Conservation (phyloP, 1,284 basidiomycete species). For the Albatrellus sp. region DNA sequence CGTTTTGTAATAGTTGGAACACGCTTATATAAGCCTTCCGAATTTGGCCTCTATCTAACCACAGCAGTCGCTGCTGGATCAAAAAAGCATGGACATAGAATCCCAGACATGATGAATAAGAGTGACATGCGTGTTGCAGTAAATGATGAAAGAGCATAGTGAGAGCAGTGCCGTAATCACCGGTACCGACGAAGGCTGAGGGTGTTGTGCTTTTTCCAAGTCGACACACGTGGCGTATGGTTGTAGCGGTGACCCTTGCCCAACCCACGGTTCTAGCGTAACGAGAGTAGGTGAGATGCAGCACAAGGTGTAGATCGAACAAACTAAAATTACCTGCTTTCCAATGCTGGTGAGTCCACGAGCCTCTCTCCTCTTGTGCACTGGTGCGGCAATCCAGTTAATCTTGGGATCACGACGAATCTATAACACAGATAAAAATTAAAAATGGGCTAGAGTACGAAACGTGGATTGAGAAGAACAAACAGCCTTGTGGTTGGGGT, state of each 20-base stretch:
- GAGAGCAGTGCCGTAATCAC: slow-evolving; percentile 31
- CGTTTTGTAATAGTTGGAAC: too few relatives aligned
- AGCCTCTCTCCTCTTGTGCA: slow-evolving; percentile 97
- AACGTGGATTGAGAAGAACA: slow-evolving; percentile 20
- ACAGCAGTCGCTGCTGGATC: too few relatives aligned
- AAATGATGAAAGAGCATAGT: slow-evolving; percentile 12
- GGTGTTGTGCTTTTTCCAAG: slow-evolving; percentile 97
- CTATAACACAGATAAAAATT: slow-evolving; percentile 22
- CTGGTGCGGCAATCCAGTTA: slow-evolving; percentile 98
- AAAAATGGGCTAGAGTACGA: neutral
- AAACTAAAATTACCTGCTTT: slow-evolving; percentile 57
- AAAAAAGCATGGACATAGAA: neutral
- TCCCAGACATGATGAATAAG: neutral
- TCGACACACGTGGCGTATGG: slow-evolving; percentile 82
- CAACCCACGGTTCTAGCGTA: slow-evolving; percentile 70
- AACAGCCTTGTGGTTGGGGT: slow-evolving; percentile 87
- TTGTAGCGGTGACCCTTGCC: slow-evolving; percentile 96
- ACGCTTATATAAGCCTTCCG: neutral
- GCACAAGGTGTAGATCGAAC: neutral
- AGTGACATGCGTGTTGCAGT: neutral
- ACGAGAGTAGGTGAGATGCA: neutral
- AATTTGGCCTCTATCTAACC: neutral
- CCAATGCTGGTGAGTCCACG: slow-evolving; percentile 96
- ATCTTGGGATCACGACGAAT: slow-evolving; percentile 93
- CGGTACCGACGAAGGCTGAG: slow-evolving; percentile 97